Conservation (phyloP, 768 basidiomycete genomes). For the Mrakia hoshinonis region DNA sequence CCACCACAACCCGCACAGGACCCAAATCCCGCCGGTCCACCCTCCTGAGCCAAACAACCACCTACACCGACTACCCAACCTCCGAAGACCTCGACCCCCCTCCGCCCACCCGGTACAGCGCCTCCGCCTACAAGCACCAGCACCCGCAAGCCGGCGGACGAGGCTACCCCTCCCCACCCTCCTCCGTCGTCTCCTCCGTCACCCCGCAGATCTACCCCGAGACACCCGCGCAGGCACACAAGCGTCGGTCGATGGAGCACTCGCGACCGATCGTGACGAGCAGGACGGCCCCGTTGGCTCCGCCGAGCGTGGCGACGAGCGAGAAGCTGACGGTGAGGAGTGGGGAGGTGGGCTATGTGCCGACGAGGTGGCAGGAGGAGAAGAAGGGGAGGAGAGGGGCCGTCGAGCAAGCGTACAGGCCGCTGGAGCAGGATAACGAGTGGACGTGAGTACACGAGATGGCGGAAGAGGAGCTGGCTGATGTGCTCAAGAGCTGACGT, state of each 20-base stretch:
- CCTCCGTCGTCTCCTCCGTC: conserved; percentile 24
- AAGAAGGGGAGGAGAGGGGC: conserved; percentile 21
- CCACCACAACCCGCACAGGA: conserved; percentile 10
- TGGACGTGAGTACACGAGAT: too few relatives aligned
- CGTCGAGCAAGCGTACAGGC: conserved; percentile 23
- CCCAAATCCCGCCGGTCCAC: conserved; percentile 28
- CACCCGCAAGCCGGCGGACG: neutral
- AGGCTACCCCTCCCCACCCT: conserved; percentile 19
- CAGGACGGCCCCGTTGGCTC: neutral
- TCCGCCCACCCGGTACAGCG: neutral
- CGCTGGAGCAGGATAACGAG: conserved; percentile 22
- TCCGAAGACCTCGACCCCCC: conserved; percentile 18
- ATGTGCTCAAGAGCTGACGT: too few relatives aligned
- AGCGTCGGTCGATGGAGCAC: conserved; percentile 14
- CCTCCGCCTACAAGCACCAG: neutral
- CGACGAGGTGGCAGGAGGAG: conserved; percentile 28
- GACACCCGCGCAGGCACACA: conserved; percentile 24
- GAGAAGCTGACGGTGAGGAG: neutral
- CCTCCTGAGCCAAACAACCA: conserved; percentile 18
- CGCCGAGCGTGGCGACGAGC: neutral
- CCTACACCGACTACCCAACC: conserved; percentile 13
- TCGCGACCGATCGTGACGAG: neutral
- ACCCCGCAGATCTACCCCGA: conserved; percentile 26
- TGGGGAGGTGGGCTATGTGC: conserved; percentile 14
- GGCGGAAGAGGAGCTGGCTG: too few relatives aligned